A percentile compares a stretch with the other conserved stretches of the same genome.
Evolutionary conservation across 371 early-diverging fungal genomes (phyloP).

Genomic region (Saksenaea vasiformis): DNA sequence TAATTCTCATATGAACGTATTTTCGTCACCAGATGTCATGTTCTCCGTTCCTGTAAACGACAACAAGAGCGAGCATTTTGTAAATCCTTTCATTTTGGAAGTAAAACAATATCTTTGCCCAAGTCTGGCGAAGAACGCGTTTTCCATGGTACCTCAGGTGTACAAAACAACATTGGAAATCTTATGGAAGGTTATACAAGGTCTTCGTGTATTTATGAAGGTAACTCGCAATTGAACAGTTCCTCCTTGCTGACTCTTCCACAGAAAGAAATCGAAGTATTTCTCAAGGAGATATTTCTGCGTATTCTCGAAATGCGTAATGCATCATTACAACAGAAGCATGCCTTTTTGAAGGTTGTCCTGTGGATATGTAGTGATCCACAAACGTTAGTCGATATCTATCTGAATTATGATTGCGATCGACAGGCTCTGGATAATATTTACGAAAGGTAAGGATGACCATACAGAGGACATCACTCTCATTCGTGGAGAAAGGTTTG

Average conservation of each 20-base stretch:
- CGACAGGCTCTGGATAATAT: constrained; percentile 52
- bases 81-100: constrained; percentile 72
- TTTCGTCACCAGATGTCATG: constrained; percentile 45
- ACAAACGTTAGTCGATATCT: constrained; percentile 91
- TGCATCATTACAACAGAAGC: constrained; percentile 54
- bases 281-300: constrained; percentile 73
- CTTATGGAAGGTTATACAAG: constrained; percentile 73
- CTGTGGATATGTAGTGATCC: constrained; percentile 71
- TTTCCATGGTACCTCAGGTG: constrained; percentile 75
- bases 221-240: constrained; percentile 10
- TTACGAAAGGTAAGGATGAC: constrained; percentile 43
- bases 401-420: constrained; percentile 96
- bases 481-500: constrained; percentile 16
- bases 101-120: constrained; percentile 85
- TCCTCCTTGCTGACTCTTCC: background rate
- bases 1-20: constrained; percentile 59
- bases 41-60: constrained; percentile 31
- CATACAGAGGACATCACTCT: background rate
- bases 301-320: constrained; percentile 71
- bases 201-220: constrained; percentile 74
- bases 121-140: constrained; percentile 78
- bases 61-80: constrained; percentile 19
- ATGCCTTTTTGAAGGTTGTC: constrained; percentile 48
- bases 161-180: constrained; percentile 84
- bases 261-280: constrained; percentile 71